phyloP scores from a whole-genome alignment of 2,329 filamentous ascomycete species.

The Venturiaceae sp. region DNA sequence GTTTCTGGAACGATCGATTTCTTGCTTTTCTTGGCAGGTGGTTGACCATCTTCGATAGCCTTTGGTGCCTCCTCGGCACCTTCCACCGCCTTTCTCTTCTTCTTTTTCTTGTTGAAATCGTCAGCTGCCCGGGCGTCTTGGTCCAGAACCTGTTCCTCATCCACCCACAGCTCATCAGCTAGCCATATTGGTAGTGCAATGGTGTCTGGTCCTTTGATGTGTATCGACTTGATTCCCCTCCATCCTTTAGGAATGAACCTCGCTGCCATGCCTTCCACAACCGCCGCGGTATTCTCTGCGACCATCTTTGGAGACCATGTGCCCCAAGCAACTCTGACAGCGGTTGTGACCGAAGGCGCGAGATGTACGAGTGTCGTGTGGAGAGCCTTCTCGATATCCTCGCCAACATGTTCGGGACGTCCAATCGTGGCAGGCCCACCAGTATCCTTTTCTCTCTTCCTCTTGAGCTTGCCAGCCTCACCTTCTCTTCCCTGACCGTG shows the following conservation, averaged over 20 bases:
- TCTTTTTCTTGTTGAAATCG: background rate
- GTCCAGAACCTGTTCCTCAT: conserved; percentile 61
- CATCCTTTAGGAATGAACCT: conserved; percentile 78
- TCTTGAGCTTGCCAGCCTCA: background rate
- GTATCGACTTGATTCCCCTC: conserved; percentile 74
- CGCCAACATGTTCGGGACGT: conserved; percentile 58
- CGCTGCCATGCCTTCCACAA: conserved; percentile 39
- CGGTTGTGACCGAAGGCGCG: conserved; percentile 66
- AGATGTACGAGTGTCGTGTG: conserved; percentile 72
- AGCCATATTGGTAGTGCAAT: conserved; percentile 90
- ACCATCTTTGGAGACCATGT: conserved; percentile 67
- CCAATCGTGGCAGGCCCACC: conserved; percentile 37
- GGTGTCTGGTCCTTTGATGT: conserved; percentile 85
- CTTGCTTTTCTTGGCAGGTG: background rate
- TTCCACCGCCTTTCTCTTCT: conserved; percentile 6
- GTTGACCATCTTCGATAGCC: background rate
- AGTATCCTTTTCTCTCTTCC: conserved; percentile 49
- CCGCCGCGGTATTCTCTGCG: conserved; percentile 68
- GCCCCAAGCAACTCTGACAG: conserved; percentile 69
- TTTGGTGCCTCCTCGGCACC: background rate
- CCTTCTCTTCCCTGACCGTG: background rate
- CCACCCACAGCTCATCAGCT: conserved; percentile 82
- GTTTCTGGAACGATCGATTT: background rate
- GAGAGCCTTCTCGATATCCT: conserved; percentile 72
- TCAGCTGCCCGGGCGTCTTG: conserved; percentile 26